phyloP scores from a whole-genome alignment of 768 basidiomycete species.

The Amanita pseudoporphyria region DNA sequence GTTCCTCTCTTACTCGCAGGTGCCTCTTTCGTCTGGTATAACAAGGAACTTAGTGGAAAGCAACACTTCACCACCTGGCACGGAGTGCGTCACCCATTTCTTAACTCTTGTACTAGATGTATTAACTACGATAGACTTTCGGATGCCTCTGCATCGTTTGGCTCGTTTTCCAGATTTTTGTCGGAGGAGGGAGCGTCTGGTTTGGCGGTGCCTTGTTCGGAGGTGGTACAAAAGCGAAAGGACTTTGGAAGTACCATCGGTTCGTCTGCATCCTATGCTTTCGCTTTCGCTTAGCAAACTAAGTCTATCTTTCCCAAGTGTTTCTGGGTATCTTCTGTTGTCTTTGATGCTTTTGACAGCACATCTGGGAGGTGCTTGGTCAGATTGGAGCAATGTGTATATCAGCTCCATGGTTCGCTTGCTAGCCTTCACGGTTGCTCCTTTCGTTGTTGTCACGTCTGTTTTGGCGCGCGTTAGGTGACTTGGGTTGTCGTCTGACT shows the following conservation, averaged over 20 bases:
- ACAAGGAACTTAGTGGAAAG: slow-evolving; percentile 42
- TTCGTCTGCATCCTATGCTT: slow-evolving; percentile 14
- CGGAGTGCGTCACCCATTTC: slow-evolving; percentile 35
- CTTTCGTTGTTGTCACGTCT: slow-evolving; percentile 33
- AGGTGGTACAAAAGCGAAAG: slow-evolving; percentile 61
- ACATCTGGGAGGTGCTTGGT: slow-evolving; percentile 65
- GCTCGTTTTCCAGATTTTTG: slow-evolving; percentile 46
- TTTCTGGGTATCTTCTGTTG: slow-evolving; percentile 69
- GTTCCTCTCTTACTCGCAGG: slow-evolving; percentile 53
- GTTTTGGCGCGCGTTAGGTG: slow-evolving; percentile 46
- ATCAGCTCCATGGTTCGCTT: slow-evolving; percentile 30
- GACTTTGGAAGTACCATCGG: slow-evolving; percentile 82
- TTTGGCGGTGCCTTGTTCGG: slow-evolving; percentile 60
- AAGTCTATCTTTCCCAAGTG: slow-evolving; percentile 22
- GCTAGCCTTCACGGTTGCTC: slow-evolving; percentile 47
- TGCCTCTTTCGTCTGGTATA: slow-evolving; percentile 47
- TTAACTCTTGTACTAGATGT: neutral
- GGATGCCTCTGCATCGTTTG: slow-evolving; percentile 55
- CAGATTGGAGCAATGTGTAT: slow-evolving; percentile 41
- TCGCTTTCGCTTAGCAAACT: slow-evolving; percentile 2
- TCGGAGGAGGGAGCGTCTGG: slow-evolving; percentile 79
- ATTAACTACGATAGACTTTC: slow-evolving; percentile 33
- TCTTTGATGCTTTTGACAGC: slow-evolving; percentile 50
- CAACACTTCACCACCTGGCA: slow-evolving; percentile 71
- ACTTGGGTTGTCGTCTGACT: slow-evolving; percentile 9